Conservation (phyloP, 2,329 filamentous ascomycete genomes). For the Hymenoscyphus fructigenus region DNA sequence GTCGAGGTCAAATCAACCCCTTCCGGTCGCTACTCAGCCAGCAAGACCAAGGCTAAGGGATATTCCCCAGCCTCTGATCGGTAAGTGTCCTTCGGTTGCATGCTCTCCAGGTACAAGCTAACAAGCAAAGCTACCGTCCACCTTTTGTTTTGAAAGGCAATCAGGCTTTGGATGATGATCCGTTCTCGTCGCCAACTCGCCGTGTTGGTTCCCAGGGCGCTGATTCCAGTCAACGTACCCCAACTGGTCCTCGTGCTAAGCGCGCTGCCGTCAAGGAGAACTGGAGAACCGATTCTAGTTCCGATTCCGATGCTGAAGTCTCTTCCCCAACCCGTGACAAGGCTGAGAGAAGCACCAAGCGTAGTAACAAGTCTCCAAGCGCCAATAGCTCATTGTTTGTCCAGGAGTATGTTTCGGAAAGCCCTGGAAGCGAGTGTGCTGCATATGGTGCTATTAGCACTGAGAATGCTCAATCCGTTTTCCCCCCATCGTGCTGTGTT, state of each 20-base stretch:
- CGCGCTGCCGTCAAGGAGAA: conserved; percentile 26
- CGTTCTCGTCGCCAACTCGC: conserved; percentile 25
- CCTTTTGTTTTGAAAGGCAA: conserved; percentile 32
- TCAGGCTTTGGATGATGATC: conserved; percentile 27
- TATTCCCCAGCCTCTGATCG: conserved; percentile 19
- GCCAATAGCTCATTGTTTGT: conserved; percentile 16
- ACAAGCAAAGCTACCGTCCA: conserved; percentile 27
- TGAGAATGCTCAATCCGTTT: conserved; percentile 33
- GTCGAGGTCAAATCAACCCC: conserved; percentile 18
- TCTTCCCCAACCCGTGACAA: conserved; percentile 20
- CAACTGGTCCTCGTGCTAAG: conserved; percentile 23
- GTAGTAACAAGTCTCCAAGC: conserved; percentile 5
- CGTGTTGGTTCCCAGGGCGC: neutral
- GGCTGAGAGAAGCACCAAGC: conserved; percentile 17
- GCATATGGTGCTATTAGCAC: conserved; percentile 21
- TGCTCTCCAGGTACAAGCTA: neutral
- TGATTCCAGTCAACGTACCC: conserved; percentile 25
- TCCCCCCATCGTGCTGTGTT: conserved; percentile 55
- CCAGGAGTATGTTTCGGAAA: conserved; percentile 19
- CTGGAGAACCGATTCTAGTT: conserved; percentile 33
- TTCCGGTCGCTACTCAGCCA: conserved; percentile 21
- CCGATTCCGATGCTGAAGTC: conserved; percentile 20
- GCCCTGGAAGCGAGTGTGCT: conserved; percentile 12
- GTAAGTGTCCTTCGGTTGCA: conserved; percentile 21
- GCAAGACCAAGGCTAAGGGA: conserved; percentile 14